phyloP scores from a whole-genome alignment of 2,329 filamentous ascomycete species.

The Orbilia javanica region DNA sequence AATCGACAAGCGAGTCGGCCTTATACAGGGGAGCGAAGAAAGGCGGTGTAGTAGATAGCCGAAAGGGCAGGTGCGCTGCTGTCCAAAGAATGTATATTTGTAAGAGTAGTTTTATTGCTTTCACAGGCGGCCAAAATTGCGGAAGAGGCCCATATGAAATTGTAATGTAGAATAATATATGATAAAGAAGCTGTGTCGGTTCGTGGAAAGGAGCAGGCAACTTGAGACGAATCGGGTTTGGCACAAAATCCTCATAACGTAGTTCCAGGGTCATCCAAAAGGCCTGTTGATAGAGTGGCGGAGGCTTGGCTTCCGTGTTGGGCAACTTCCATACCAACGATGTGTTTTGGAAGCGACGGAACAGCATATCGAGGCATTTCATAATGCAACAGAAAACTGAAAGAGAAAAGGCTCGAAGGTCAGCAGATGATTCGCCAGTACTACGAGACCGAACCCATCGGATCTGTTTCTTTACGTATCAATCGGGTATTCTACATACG shows the following conservation, averaged over 20 bases:
- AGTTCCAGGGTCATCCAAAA: slow-evolving; percentile 52
- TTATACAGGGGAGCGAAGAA: slow-evolving; percentile 51
- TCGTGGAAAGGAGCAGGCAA: slow-evolving; percentile 46
- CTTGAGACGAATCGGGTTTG: slow-evolving; percentile 49
- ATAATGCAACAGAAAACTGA: slow-evolving; percentile 46
- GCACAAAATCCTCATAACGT: slow-evolving; percentile 50
- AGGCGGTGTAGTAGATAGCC: slow-evolving; percentile 29
- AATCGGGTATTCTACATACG: slow-evolving; percentile 30
- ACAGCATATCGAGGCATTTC: slow-evolving; percentile 51
- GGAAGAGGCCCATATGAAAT: slow-evolving; percentile 41
- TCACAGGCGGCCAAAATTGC: slow-evolving; percentile 27
- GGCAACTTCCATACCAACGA: slow-evolving; percentile 42
- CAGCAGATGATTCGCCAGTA: neutral
- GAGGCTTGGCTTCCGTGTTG: slow-evolving; percentile 27
- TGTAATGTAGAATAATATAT: slow-evolving; percentile 36
- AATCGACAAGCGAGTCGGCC: slow-evolving; percentile 52
- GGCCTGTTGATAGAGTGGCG: slow-evolving; percentile 46
- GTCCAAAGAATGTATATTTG: slow-evolving; percentile 54
- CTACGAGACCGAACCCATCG: neutral
- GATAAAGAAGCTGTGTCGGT: slow-evolving; percentile 50
- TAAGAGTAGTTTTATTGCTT: slow-evolving; percentile 42
- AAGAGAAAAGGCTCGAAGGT: neutral
- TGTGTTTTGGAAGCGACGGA: slow-evolving; percentile 39
- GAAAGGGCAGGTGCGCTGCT: slow-evolving; percentile 40
- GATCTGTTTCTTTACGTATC: neutral